Evolutionary conservation across 1,284 basidiomycete genomes (phyloP).

Genomic region (Apiotrichum laibachii): DNA sequence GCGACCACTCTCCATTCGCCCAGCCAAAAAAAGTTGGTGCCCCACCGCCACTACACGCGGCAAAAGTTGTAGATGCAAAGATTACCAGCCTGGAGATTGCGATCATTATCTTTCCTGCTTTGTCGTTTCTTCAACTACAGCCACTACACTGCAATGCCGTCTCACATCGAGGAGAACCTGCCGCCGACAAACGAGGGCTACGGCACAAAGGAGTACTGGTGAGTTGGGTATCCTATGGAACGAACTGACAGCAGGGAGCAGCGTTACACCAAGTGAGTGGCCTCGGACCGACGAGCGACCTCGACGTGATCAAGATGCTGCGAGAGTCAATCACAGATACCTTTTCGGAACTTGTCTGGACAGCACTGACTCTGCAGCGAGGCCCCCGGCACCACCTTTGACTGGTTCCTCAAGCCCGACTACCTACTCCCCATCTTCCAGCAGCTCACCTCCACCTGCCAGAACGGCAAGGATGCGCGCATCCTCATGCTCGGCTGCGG

Average conservation of each 20-base stretch:
- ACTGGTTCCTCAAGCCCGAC: constrained; percentile 58
- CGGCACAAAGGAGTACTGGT: constrained; percentile 73
- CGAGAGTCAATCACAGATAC: too few relatives aligned
- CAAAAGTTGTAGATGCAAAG: constrained; percentile 8
- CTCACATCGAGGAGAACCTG: constrained; percentile 51
- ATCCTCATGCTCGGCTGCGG: constrained; percentile 90
- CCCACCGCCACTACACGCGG: background rate
- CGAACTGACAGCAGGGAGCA: constrained; percentile 56
- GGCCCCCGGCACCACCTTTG: constrained; percentile 63
- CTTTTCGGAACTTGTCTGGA: background rate
- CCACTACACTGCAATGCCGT: constrained; percentile 5
- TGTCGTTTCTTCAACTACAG: background rate
- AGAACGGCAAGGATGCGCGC: constrained; percentile 57
- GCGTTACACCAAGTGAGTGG: constrained; percentile 63
- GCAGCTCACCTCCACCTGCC: constrained; percentile 28
- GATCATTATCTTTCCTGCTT: background rate
- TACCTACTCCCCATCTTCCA: constrained; percentile 48
- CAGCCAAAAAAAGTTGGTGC: constrained; percentile 1
- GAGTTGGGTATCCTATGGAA: constrained; percentile 20
- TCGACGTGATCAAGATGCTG: too few relatives aligned
- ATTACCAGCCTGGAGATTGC: background rate
- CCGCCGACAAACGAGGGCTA: constrained; percentile 71
- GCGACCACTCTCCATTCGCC: too few relatives aligned
- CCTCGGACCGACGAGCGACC: too few relatives aligned
- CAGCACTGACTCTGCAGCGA: constrained; percentile 47